phyloP scores from a whole-genome alignment of 2,329 filamentous ascomycete genomes.

The Chrysoporthe austroafricana region DNA sequence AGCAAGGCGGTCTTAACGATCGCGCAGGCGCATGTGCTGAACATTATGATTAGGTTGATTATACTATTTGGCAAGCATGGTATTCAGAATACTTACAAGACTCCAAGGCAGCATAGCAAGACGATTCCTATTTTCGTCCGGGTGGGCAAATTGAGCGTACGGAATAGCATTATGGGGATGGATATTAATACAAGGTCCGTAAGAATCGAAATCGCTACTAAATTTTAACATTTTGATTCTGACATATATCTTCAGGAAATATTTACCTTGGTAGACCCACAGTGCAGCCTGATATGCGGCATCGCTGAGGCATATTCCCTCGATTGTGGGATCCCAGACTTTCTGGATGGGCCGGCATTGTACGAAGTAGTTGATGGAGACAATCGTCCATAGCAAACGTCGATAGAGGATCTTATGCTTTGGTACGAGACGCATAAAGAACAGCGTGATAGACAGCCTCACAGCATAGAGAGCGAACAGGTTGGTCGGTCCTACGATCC shows the following conservation, averaged over 20 bases:
- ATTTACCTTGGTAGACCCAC: slow-evolving; percentile 4
- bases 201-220: neutral
- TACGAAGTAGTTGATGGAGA: slow-evolving; percentile 4
- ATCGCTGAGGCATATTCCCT: slow-evolving; percentile 3
- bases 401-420: neutral
- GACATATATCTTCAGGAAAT: neutral
- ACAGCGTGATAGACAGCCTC: slow-evolving; percentile 1
- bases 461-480: slow-evolving; percentile 5
- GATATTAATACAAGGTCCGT: neutral
- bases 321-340: neutral
- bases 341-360: neutral
- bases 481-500: slow-evolving; percentile 1
- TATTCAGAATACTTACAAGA: neutral
- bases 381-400: neutral
- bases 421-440: neutral
- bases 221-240: neutral
- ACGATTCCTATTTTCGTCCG: slow-evolving; percentile 1
- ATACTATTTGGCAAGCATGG: too few species aligned
- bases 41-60: neutral
- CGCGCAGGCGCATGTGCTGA: neutral
- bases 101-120: neutral
- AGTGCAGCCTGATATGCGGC: neutral
- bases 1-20: slow-evolving; percentile 2
- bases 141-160: neutral
- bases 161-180: slow-evolving; percentile 3